Percentiles rank a stretch among this genome's conserved stretches.
Evolutionary conservation across 2,329 filamentous ascomycete genomes (phyloP).

Genomic region (Talaromyces sp.): DNA sequence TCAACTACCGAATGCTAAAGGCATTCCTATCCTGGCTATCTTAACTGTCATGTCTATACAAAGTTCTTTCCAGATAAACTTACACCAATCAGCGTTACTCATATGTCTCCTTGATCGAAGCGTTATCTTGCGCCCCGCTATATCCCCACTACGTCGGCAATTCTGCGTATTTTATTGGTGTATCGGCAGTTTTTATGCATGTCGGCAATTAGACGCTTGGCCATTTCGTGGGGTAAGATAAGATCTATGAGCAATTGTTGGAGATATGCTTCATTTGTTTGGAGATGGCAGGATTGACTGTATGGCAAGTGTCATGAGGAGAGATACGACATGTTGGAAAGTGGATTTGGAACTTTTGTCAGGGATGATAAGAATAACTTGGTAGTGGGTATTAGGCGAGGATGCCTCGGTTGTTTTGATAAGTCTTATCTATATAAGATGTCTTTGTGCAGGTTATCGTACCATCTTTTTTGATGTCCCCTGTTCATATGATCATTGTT

Average conservation of each 20-base stretch:
- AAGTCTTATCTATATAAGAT: conserved; percentile 1
- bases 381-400: not conserved
- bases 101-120: not conserved
- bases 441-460: not conserved
- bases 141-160: not conserved
- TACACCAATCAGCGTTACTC: not conserved
- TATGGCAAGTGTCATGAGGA: not conserved
- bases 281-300: not conserved
- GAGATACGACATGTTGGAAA: not conserved
- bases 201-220: conserved; percentile 16
- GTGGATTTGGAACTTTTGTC: not conserved
- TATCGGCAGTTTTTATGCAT: conserved; percentile 9
- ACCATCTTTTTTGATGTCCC: not conserved
- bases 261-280: not conserved
- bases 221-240: not conserved
- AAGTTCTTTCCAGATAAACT: not conserved
- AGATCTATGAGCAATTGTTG: not conserved
- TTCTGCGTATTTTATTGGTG: not conserved
- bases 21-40: not conserved
- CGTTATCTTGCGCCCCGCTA: not conserved
- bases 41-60: not conserved
- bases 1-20: not conserved
- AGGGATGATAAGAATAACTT: not conserved
- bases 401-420: not conserved
- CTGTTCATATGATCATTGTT: no score